Conservation (phyloP, 495 filamentous ascomycete species). For the Wilcoxina mikolae region DNA sequence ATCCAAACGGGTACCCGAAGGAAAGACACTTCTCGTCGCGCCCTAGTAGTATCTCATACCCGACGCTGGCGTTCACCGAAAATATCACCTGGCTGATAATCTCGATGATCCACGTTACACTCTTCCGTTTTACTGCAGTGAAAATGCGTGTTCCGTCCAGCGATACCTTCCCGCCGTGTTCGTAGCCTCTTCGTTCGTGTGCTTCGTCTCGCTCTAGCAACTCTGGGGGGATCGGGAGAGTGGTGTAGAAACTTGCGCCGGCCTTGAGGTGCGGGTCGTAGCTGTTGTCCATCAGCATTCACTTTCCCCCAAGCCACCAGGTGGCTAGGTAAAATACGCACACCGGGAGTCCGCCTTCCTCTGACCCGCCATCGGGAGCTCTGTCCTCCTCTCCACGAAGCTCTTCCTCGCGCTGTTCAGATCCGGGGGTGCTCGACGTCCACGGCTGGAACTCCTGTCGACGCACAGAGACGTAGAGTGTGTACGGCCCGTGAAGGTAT, state of each 20-base stretch:
- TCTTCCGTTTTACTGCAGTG: conserved; percentile 27
- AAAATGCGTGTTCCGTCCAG: conserved; percentile 12
- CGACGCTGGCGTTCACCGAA: conserved; percentile 71
- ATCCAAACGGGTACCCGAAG: conserved; percentile 33
- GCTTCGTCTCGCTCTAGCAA: conserved; percentile 9
- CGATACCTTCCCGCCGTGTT: conserved; percentile 13
- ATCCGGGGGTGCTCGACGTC: conserved; percentile 14
- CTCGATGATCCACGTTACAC: conserved; percentile 79
- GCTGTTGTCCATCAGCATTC: neutral
- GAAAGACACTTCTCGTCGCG: conserved; percentile 71
- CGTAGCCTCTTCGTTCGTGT: conserved; percentile 15
- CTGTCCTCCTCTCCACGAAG: conserved; percentile 9
- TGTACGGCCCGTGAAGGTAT: conserved; percentile 92
- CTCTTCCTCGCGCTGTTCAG: conserved; percentile 10
- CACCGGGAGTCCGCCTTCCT: conserved; percentile 15
- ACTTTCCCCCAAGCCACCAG: conserved; percentile 30
- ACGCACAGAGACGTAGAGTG: conserved; percentile 59
- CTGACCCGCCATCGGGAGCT: conserved; percentile 2
- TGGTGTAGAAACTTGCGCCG: conserved; percentile 66
- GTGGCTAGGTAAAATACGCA: conserved; percentile 7
- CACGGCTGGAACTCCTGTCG: conserved; percentile 29
- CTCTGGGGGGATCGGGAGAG: conserved; percentile 56
- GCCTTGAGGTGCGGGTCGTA: conserved; percentile 96
- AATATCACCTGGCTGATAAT: conserved; percentile 85
- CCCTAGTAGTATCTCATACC: conserved; percentile 73